phyloP scores from a whole-genome alignment of 345 rosid species.

The Populus davidiana region DNA sequence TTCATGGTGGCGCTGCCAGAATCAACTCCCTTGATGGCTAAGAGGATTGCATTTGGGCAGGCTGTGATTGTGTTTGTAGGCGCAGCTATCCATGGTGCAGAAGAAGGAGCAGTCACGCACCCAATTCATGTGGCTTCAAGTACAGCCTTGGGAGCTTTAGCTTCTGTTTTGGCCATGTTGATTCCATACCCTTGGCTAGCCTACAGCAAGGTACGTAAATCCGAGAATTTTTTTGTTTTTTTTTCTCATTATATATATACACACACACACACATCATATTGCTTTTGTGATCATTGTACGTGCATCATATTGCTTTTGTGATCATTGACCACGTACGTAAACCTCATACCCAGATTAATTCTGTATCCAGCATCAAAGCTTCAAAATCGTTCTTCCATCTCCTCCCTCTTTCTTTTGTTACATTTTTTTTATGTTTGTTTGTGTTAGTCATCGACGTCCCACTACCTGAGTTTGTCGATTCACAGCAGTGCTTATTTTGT shows the following conservation, averaged over 20 bases:
- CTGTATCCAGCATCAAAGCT: too few relatives aligned
- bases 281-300: too few relatives aligned
- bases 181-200: conserved; percentile 73
- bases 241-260: not conserved
- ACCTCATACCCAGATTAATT: too few relatives aligned
- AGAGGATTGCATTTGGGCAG: conserved; percentile 82
- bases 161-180: conserved; percentile 63
- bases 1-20: conserved; percentile 73
- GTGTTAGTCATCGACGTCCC: too few relatives aligned
- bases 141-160: conserved; percentile 66
- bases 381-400: too few relatives aligned
- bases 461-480: too few relatives aligned
- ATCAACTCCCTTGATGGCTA: conserved; percentile 56
- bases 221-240: not conserved
- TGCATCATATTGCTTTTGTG: too few relatives aligned
- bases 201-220: conserved; percentile 45
- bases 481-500: too few relatives aligned
- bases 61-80: conserved; percentile 62
- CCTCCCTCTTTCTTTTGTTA: too few relatives aligned
- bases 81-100: conserved; percentile 43
- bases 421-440: too few relatives aligned
- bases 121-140: conserved; percentile 66
- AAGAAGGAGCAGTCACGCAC: conserved; percentile 37
- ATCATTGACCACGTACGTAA: too few relatives aligned
- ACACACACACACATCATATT: too few relatives aligned